Conservation (phyloP, 176 grass and related monocot genomes). For the Oryza brachyantha region DNA sequence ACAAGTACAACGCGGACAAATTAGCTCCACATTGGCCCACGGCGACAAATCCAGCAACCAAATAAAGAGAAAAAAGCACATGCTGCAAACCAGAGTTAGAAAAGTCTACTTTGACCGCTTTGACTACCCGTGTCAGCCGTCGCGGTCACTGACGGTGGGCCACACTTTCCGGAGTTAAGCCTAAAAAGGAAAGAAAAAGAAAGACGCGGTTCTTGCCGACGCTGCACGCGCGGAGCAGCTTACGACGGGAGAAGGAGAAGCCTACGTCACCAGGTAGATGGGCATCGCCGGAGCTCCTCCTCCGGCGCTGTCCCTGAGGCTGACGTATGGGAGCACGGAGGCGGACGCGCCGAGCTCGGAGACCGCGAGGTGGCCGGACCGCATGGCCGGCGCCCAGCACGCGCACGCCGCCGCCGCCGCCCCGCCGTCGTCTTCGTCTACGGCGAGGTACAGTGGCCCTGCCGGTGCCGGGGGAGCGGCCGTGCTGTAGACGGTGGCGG, state of each 20-base stretch:
- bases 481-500: too few relatives aligned
- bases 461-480: not conserved
- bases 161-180: not conserved
- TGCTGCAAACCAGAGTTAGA: not conserved
- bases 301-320: slow-evolving; percentile 23
- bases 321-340: slow-evolving; percentile 32
- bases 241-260: not conserved
- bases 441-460: slow-evolving; percentile 28
- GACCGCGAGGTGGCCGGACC: slow-evolving; percentile 30
- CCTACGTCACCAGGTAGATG: slow-evolving; percentile 69
- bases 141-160: not conserved
- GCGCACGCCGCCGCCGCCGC: slow-evolving; percentile 9
- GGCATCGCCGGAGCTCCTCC: slow-evolving; percentile 26
- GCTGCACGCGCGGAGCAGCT: too few relatives aligned
- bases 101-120: not conserved
- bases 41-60: not conserved
- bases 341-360: slow-evolving; percentile 41
- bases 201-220: too few relatives aligned
- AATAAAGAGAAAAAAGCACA: not conserved
- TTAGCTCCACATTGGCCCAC: too few relatives aligned
- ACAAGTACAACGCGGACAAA: too few relatives aligned
- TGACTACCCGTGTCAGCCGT: not conserved
- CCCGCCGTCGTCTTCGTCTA: not conserved
- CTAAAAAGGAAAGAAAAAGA: not conserved
- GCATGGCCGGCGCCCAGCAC: slow-evolving; percentile 30